phyloP scores from a whole-genome alignment of 768 basidiomycete species.

The Clitopilus passeckerianus region DNA sequence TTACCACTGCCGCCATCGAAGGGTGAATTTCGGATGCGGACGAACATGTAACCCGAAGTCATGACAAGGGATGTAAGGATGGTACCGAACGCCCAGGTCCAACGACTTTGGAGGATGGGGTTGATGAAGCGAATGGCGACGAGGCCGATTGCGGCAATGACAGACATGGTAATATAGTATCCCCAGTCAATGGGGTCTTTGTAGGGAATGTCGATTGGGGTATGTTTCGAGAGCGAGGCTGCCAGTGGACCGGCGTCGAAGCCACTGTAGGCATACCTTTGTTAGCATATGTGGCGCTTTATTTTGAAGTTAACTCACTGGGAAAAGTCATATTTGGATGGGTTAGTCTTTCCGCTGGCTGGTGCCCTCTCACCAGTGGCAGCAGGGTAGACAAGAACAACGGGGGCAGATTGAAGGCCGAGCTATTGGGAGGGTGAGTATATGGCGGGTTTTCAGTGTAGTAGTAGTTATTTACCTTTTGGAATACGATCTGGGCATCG shows the following conservation, averaged over 20 bases:
- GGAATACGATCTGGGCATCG: conserved; percentile 69
- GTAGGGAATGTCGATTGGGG: conserved; percentile 81
- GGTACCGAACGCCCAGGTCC: conserved; percentile 68
- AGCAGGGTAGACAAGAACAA: conserved; percentile 73
- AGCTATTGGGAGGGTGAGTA: conserved; percentile 42
- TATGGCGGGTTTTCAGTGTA: not conserved
- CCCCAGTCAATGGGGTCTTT: conserved; percentile 72
- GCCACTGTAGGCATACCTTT: conserved; percentile 49
- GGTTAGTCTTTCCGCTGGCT: conserved; percentile 48
- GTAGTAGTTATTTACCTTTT: conserved; percentile 48
- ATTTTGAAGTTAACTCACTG: conserved; percentile 33
- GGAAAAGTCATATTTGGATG: conserved; percentile 74
- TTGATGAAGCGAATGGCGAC: conserved; percentile 56
- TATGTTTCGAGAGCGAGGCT: conserved; percentile 65
- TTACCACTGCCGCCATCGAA: conserved; percentile 57
- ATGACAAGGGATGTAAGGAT: conserved; percentile 70
- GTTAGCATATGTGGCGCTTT: not conserved
- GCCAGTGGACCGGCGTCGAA: conserved; percentile 79
- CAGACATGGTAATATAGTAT: conserved; percentile 41
- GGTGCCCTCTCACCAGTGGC: conserved; percentile 63
- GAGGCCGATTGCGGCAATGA: conserved; percentile 40
- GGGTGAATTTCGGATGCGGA: conserved; percentile 80
- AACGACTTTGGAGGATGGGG: conserved; percentile 64
- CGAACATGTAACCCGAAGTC: conserved; percentile 96
- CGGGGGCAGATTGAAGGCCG: conserved; percentile 78